A percentile compares a stretch with the other conserved stretches of the same genome.
phyloP scores from a whole-genome alignment of 2,329 filamentous ascomycete species.

The Colletotrichum zoysiae region DNA sequence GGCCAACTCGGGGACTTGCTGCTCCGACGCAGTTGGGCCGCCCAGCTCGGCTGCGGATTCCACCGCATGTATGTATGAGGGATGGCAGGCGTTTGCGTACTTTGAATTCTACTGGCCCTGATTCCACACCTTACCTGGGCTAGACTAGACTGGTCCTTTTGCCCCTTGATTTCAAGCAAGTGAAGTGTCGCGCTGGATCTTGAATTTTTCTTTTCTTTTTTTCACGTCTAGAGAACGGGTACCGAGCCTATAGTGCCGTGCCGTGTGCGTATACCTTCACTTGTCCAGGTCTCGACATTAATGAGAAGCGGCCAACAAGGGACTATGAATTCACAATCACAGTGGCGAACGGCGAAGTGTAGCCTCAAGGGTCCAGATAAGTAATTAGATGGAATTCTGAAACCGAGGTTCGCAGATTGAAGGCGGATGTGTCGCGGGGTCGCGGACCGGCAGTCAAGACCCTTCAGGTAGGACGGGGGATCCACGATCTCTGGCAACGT shows the following conservation, averaged over 20 bases:
- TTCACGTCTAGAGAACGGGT: background rate
- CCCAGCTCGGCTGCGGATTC: constrained; percentile 44
- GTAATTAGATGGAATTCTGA: constrained; percentile 1
- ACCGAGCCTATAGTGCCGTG: background rate
- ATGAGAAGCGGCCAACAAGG: background rate
- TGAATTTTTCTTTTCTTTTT: background rate
- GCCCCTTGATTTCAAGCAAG: background rate
- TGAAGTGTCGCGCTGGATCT: too few species aligned
- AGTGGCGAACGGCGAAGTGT: background rate
- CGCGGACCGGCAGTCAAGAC: constrained; percentile 1
- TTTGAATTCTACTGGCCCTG: constrained; percentile 42
- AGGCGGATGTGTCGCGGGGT: constrained; percentile 4
- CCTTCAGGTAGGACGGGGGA: background rate
- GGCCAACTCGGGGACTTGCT: constrained; percentile 21
- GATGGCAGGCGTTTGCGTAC: constrained; percentile 43
- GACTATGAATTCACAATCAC: background rate
- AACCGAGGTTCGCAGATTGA: constrained; percentile 10
- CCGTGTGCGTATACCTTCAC: constrained; percentile 1
- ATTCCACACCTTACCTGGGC: constrained; percentile 4
- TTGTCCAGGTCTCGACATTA: background rate
- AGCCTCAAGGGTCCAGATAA: background rate
- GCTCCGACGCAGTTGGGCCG: constrained; percentile 25
- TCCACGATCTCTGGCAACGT: constrained; percentile 28
- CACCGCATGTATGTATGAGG: constrained; percentile 43
- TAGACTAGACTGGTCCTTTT: background rate